Percentiles rank a stretch among this genome's conserved stretches.
phyloP scores from a whole-genome alignment of 129 eudicot genomes.

The Escallonia rubra region DNA sequence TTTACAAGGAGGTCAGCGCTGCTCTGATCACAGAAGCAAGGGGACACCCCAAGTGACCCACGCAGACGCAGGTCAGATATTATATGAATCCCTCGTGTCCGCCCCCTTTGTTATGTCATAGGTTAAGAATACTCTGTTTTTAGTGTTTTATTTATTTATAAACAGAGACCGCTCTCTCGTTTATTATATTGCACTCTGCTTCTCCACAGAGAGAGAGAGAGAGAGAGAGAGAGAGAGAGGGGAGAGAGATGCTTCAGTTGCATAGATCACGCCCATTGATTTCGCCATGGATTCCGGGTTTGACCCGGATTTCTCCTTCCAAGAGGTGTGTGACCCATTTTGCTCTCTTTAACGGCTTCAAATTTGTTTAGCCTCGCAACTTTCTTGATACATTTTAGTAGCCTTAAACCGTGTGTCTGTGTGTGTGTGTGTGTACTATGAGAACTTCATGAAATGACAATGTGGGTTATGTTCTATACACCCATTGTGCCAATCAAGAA shows the following conservation, averaged over 20 bases:
- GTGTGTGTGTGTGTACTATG: background rate
- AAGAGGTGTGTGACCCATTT: constrained; percentile 32
- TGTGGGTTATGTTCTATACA: background rate
- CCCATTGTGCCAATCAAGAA: background rate
- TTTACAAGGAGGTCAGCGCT: no score
- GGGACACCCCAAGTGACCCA: no score
- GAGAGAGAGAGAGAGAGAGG: constrained; percentile 3
- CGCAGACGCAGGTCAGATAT: no score
- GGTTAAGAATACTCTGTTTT: no score
- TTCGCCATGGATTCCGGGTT: constrained; percentile 14
- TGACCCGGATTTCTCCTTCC: constrained; percentile 23
- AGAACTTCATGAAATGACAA: no score
- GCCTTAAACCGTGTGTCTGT: background rate
- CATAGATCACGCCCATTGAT: constrained; percentile 51
- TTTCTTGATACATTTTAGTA: background rate
- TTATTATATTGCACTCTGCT: background rate
- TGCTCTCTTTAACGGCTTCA: background rate
- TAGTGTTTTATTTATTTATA: no score
- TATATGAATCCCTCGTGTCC: no score
- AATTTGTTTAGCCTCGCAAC: background rate
- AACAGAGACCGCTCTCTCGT: background rate
- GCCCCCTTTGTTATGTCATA: no score
- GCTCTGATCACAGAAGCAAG: no score
- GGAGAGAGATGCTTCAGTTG: constrained; percentile 37
- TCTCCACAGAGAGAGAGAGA: constrained; percentile 2